Percentiles rank a stretch among this genome's conserved stretches.
phyloP scores from a whole-genome alignment of 108 stramenopile genomes.

The Discostella stelligeroides region DNA sequence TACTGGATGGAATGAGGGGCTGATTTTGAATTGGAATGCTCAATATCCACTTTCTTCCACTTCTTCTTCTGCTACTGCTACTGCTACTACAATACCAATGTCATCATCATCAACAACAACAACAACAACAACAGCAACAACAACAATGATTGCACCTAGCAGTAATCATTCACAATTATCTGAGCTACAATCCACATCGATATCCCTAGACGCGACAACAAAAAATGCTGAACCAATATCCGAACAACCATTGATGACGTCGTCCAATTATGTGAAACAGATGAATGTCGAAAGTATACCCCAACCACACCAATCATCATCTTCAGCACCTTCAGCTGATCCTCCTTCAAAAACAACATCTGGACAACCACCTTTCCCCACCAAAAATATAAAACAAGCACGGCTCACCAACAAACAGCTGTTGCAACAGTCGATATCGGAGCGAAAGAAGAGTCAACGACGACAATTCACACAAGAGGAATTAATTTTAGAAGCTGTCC shows the following conservation, averaged over 20 bases:
- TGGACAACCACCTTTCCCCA: conserved; percentile 1
- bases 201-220: not conserved
- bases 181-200: not conserved
- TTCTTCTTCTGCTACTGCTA: not conserved
- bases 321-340: not conserved
- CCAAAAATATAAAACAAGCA: not conserved
- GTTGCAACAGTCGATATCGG: conserved; percentile 17
- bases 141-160: no score
- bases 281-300: not conserved
- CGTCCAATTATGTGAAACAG: conserved; percentile 1
- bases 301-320: conserved; percentile 1
- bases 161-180: conserved; percentile 9
- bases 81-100: conserved; percentile 4
- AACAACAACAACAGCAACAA: not conserved
- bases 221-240: not conserved
- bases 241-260: not conserved
- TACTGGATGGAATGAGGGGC: conserved; percentile 75
- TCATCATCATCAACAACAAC: not conserved
- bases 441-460: conserved; percentile 36
- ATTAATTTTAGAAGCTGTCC: conserved; percentile 76
- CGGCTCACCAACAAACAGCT: conserved; percentile 17
- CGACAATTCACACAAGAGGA: conserved; percentile 78
- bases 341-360: not conserved
- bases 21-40: conserved; percentile 78
- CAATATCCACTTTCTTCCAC: not conserved